Evolutionary conservation across 768 basidiomycete genomes (phyloP).

Genomic region (Xerocomellus intermedius): DNA sequence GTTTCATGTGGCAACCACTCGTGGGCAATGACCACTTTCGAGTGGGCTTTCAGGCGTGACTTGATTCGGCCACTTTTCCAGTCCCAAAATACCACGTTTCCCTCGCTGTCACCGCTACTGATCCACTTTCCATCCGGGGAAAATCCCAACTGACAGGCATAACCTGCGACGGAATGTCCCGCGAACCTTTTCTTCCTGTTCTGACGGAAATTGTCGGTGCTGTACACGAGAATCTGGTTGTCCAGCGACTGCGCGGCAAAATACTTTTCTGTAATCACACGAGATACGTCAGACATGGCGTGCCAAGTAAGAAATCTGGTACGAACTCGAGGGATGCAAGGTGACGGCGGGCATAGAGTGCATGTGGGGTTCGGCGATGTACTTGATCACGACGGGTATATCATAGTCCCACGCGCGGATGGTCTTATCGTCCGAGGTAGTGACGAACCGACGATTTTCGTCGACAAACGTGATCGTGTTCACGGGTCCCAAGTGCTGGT

Average conservation of each 20-base stretch:
- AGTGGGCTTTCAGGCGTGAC: slow-evolving; percentile 84
- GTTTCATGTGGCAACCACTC: slow-evolving; percentile 98
- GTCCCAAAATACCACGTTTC: slow-evolving; percentile 98
- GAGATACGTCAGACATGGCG: slow-evolving; percentile 16
- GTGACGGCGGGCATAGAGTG: slow-evolving; percentile 99
- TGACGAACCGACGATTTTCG: slow-evolving; percentile 95
- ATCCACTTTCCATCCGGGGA: slow-evolving; percentile 99
- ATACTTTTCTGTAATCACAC: slow-evolving; percentile 69
- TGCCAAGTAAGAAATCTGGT: slow-evolving; percentile 7
- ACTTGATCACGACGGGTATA: slow-evolving; percentile 99
- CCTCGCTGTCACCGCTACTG: slow-evolving; percentile 92
- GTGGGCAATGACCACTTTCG: slow-evolving; percentile 96
- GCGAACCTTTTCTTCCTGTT: slow-evolving; percentile 98
- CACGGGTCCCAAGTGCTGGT: slow-evolving; percentile 97
- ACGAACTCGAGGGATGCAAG: slow-evolving; percentile 90
- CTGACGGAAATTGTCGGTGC: slow-evolving; percentile 97
- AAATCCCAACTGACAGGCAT: slow-evolving; percentile 96
- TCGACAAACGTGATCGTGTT: slow-evolving; percentile 99
- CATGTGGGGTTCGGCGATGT: slow-evolving; percentile 99
- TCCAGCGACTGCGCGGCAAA: slow-evolving; percentile 97
- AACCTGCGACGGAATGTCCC: slow-evolving; percentile 95
- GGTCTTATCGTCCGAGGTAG: slow-evolving; percentile 98
- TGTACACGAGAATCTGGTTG: slow-evolving; percentile 97
- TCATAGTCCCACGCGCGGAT: slow-evolving; percentile 99
- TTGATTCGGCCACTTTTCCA: slow-evolving; percentile 99